Evolutionary conservation across 805 yeast genomes (phyloP), one percentile per base, ranked within the genome.

Genomic region (Suhomyces prunicola): DNA sequence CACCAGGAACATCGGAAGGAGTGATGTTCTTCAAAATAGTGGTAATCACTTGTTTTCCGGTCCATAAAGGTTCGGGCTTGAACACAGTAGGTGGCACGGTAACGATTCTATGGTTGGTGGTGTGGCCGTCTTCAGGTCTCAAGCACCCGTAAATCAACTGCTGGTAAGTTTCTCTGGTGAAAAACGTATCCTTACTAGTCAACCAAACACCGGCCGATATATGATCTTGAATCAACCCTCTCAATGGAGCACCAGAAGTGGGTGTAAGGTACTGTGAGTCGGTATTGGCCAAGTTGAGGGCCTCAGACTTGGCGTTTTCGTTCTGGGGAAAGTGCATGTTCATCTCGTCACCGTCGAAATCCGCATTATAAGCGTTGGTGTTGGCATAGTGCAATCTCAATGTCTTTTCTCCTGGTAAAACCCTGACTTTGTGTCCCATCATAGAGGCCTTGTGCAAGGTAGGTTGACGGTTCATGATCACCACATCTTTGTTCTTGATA

Each of bases 341-440:
- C 99, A 93, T 93, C 78, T 93, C 99, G 74, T 93, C 99, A 79
- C 99, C 99, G 74, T 93, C 99, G 65, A 94, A 93, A 82, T 93
- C 99, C 40, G 98, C 98, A 71, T 93, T 93, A 74, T 93, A 94
- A 44, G 99, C 97, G 74, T 97, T 97, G 45, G 99, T 94, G 73
- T 94, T 94, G 64, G 99, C 99, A 72, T 94, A 94, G 71, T 94
- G 99, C 71, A 94, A 78, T 67, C 99, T 84, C 63, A 94, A 78
- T 4, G 99, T 96, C 78, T 94, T 94, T 69, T 94, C 99, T 54
- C 97, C 96, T 4, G 98, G 99, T 61, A 94, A 79, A 31, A 94
- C 99, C 65, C 97, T 84, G 44, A 94, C 99, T 67, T 87, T 89
- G 74, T 94, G 99, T 61, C 99, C 99, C 99, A 94, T 94, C 97